Base-by-base conservation (phyloP, 2,329 filamentous ascomycete genomes). In the Sclerotinia nivalis region DNA sequence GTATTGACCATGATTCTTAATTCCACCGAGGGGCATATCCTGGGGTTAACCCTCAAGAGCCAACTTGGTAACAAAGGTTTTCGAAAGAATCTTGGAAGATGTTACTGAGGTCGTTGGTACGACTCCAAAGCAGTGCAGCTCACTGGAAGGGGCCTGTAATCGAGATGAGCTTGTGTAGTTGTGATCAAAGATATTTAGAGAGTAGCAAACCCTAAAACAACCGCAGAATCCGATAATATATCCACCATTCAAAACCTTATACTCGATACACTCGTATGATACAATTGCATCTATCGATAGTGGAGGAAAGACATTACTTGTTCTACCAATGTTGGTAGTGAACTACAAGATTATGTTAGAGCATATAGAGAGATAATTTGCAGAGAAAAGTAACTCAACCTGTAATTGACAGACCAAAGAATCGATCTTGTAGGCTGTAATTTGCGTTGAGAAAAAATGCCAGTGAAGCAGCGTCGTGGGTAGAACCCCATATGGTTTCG, bases 361-460 rank as follows among this genome's bases (percentile, higher is more conserved):
- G 49, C 10, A 50, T 40, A 40, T 10, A 40, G 10, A 40, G 37
- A 40, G 10, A 40, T 40, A 10, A 40, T 12, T 40, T 40, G 8
- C 37, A 40, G 31, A 55, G 34, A 18, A 43, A 71, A 66, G 50
- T n/a, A 10, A 40, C 37, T 40, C 37, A 12, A 72, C 71, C 34
- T 71, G 59, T 58, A 72, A 66, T 64, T 71, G 58, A 62, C 20
- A 67, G 58, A 69, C 60, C 40, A 72, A 37, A 69, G 71, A 67
- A 49, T 25, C 52, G 34, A 69, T 58, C 34, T 69, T 69, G 50
- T 72, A 72, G 55, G 54, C 69, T 43, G 37, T 72, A 13, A 72
- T 50, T 55, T 59, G 22, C 50, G 58, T 58, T 40, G 25, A 72
- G 66, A 28, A 72, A 72, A 59, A 72, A 71, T 20, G 61, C 40